Conservation (phyloP, 192 early-diverging fungal genomes). For the Ambispora gerdemannii region DNA sequence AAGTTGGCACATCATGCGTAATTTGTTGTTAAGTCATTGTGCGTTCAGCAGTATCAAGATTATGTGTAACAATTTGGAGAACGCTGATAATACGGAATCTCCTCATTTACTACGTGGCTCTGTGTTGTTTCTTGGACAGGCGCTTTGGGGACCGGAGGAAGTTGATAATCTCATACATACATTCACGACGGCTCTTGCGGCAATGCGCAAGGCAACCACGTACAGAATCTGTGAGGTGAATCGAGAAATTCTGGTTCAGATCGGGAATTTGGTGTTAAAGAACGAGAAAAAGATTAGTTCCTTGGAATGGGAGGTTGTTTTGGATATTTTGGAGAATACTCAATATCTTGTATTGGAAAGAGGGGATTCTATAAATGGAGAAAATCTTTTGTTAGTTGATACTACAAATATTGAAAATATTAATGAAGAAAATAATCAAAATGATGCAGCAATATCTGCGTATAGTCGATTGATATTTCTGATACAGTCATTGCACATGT, state of each 20-base stretch:
- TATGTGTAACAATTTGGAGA: conserved; percentile 52
- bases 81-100: conserved; percentile 10
- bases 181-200: conserved; percentile 36
- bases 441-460: conserved; percentile 23
- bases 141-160: conserved; percentile 52
- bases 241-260: conserved; percentile 16
- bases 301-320: conserved; percentile 51
- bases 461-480: conserved; percentile 36
- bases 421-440: conserved; percentile 1
- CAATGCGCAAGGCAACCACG: conserved; percentile 34
- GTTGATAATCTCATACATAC: conserved; percentile 44
- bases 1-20: conserved; percentile 58
- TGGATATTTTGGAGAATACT: conserved; percentile 43
- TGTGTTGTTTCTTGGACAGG: conserved; percentile 50
- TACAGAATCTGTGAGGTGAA: conserved; percentile 4
- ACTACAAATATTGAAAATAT: background rate
- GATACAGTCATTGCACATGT: conserved; percentile 33
- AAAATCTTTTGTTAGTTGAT: background rate
- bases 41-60: conserved; percentile 55
- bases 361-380: background rate
- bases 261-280: conserved; percentile 12
- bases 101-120: conserved; percentile 49
- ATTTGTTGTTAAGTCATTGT: conserved; percentile 61
- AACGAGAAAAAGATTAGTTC: conserved; percentile 32
- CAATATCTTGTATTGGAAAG: conserved; percentile 14